Conservation (phyloP, 495 filamentous ascomycete species). For the Stereocaulon alpinum region DNA sequence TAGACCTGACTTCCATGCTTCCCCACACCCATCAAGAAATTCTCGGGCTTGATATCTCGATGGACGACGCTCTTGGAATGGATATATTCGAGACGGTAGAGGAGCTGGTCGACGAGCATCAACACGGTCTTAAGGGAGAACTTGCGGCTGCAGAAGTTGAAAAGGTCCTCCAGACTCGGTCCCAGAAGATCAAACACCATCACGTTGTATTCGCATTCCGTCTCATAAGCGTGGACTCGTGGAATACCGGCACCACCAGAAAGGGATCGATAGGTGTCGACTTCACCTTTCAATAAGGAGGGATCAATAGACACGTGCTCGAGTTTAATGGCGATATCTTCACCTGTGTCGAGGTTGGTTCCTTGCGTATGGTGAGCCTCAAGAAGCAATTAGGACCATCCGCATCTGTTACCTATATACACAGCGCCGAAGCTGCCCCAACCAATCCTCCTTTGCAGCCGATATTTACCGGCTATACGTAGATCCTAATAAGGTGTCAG, state of each 20-base stretch:
- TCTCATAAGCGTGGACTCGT: background rate
- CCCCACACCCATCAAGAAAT: no score
- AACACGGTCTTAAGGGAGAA: background rate
- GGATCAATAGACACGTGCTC: conserved; percentile 98
- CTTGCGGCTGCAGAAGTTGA: background rate
- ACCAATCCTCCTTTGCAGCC: conserved; percentile 18
- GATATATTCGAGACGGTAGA: background rate
- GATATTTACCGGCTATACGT: conserved; percentile 17
- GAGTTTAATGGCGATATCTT: conserved; percentile 95
- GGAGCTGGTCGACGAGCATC: background rate
- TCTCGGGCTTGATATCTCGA: no score
- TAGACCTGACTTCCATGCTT: no score
- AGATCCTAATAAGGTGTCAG: conserved; percentile 18
- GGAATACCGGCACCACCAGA: conserved; percentile 95
- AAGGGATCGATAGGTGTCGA: conserved; percentile 94
- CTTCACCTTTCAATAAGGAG: conserved; percentile 94
- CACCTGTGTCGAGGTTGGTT: conserved; percentile 24
- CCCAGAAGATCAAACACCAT: conserved; percentile 12
- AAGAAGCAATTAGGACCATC: background rate
- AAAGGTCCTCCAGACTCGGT: conserved; percentile 7
- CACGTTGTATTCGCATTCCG: conserved; percentile 8
- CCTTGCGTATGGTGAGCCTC: conserved; percentile 4
- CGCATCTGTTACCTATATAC: conserved; percentile 12
- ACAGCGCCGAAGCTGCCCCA: conserved; percentile 18
- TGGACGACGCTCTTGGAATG: background rate